Evolutionary conservation across 352 stramenopile species (phyloP).

Genomic region (Phytopythium oedochilum): DNA sequence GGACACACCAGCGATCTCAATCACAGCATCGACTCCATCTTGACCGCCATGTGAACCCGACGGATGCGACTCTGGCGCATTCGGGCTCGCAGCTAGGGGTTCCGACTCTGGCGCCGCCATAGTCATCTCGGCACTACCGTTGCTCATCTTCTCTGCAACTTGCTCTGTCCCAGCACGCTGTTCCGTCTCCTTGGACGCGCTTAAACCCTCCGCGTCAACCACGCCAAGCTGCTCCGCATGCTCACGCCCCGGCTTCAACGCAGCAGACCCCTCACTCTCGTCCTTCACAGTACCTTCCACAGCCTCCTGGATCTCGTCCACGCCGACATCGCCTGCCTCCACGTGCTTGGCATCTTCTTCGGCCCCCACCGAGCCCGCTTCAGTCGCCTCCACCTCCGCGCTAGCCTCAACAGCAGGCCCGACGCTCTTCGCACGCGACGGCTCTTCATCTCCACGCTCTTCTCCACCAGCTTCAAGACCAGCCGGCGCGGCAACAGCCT

Average conservation of each 20-base stretch:
- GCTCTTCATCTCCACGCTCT: not conserved
- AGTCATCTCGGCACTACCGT: not conserved
- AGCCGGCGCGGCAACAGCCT: not conserved
- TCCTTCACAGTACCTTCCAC: not conserved
- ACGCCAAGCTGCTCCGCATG: too few relatives aligned
- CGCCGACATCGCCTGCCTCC: too few relatives aligned
- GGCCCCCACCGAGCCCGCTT: too few relatives aligned
- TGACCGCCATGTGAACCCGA: not conserved
- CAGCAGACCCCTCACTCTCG: not conserved
- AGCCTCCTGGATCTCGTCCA: not conserved
- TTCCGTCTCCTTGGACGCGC: not conserved
- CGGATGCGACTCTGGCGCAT: not conserved
- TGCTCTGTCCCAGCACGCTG: too few relatives aligned
- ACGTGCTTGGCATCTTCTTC: too few relatives aligned
- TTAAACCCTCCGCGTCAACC: not conserved
- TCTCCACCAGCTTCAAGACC: not conserved
- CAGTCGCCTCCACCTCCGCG: not conserved
- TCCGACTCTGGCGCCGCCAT: too few relatives aligned
- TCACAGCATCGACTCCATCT: not conserved
- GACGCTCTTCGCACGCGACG: not conserved
- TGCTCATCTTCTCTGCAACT: not conserved
- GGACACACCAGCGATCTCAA: not conserved
- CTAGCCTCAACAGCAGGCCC: not conserved
- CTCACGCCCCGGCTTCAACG: not conserved
- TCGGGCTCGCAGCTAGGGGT: not conserved